Evolutionary conservation across 805 yeast species (phyloP).

Genomic region (Teunomyces stri): DNA sequence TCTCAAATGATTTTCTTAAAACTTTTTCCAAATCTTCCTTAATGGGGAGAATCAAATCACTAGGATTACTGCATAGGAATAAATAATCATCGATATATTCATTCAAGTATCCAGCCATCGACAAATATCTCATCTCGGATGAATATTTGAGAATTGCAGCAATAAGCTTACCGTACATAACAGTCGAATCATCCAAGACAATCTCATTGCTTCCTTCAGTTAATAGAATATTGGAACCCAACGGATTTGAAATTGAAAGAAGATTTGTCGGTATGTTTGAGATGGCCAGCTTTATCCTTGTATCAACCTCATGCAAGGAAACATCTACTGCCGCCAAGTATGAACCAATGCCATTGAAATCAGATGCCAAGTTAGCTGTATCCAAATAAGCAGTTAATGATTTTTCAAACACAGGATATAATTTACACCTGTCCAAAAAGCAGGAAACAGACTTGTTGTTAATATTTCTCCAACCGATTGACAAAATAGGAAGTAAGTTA

Average conservation of each 20-base stretch:
- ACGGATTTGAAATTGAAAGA: slow-evolving; percentile 47
- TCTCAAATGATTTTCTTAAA: neutral
- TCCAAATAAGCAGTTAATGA: slow-evolving; percentile 12
- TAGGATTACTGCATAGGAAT: slow-evolving; percentile 11
- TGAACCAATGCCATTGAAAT: slow-evolving; percentile 12
- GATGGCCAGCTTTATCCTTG: slow-evolving; percentile 13
- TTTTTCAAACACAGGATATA: neutral
- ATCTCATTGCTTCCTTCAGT: slow-evolving; percentile 1
- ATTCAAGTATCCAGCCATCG: slow-evolving; percentile 9
- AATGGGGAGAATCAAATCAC: slow-evolving; percentile 5
- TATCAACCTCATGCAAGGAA: slow-evolving; percentile 25
- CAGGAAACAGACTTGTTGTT: neutral
- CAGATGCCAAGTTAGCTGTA: slow-evolving; percentile 5
- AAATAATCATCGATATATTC: slow-evolving; percentile 23
- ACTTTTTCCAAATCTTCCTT: neutral
- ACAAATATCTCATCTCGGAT: slow-evolving; percentile 1
- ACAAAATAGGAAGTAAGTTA: neutral
- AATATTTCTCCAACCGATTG: neutral
- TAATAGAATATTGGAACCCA: slow-evolving; percentile 41
- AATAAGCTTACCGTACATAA: slow-evolving; percentile 17
- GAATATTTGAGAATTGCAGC: slow-evolving; percentile 1
- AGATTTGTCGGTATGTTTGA: slow-evolving; percentile 16
- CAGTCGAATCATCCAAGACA: slow-evolving; percentile 6
- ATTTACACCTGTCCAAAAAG: neutral
- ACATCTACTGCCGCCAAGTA: slow-evolving; percentile 9